phyloP scores from a whole-genome alignment of 106 monocot genomes.

The Allium fistulosum region DNA sequence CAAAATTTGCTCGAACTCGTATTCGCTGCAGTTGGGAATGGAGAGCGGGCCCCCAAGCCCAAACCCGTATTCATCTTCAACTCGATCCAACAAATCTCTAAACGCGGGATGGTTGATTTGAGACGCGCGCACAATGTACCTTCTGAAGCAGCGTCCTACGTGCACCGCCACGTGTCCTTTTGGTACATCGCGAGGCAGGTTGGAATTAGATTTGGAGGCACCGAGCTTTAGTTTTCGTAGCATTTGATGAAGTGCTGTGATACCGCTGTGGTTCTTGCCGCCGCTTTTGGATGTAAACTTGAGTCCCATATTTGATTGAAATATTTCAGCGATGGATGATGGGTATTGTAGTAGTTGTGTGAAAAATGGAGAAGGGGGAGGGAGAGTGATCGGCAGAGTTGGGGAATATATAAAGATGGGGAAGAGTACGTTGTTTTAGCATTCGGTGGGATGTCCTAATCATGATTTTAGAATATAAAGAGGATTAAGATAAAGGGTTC shows the following conservation, averaged over 20 bases:
- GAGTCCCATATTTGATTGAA: not conserved
- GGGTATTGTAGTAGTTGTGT: not conserved
- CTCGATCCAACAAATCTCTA: slow-evolving; percentile 6
- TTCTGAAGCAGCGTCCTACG: slow-evolving; percentile 10
- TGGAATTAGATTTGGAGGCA: not conserved
- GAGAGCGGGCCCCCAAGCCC: slow-evolving; percentile 5
- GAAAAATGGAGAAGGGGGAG: not conserved
- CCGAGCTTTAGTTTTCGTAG: not conserved
- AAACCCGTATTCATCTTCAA: slow-evolving; percentile 29
- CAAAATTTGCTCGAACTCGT: not conserved
- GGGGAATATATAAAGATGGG: too few species aligned
- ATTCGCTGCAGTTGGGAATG: slow-evolving; percentile 18
- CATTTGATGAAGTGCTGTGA: not conserved
- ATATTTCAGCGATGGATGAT: not conserved
- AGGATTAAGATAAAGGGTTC: too few species aligned
- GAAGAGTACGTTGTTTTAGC: too few species aligned
- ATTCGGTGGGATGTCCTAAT: too few species aligned
- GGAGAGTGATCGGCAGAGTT: not conserved
- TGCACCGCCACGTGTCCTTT: slow-evolving; percentile 24
- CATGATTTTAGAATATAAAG: too few species aligned
- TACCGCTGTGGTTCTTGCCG: not conserved
- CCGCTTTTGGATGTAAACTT: not conserved
- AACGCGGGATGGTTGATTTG: slow-evolving; percentile 26
- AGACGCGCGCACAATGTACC: slow-evolving; percentile 18
- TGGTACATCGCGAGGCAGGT: slow-evolving; percentile 7